Percentiles rank a stretch among this genome's conserved stretches.
phyloP scores from a whole-genome alignment of 108 stramenopile genomes.

The Cyclotella cryptica region DNA sequence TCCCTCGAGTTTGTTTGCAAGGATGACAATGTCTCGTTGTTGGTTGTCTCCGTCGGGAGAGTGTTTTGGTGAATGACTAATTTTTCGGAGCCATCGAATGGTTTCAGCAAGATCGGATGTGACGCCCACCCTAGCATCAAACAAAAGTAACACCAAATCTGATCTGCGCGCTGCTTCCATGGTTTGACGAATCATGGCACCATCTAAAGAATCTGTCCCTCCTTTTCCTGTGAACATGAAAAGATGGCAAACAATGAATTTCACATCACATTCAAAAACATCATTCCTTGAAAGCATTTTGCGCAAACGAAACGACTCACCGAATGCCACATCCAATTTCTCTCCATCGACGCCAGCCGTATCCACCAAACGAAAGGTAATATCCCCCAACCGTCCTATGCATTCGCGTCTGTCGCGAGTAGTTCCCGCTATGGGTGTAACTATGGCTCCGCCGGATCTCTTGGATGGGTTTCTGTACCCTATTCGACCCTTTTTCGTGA shows the following conservation, averaged over 20 bases:
- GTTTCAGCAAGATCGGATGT: constrained; percentile 76
- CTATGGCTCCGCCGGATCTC: constrained; percentile 80
- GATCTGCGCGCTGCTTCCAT: constrained; percentile 71
- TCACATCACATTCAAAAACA: not conserved
- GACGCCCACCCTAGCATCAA: constrained; percentile 81
- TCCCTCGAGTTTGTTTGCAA: constrained; percentile 90
- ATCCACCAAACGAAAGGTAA: constrained; percentile 82
- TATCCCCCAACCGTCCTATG: constrained; percentile 84
- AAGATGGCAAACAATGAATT: not conserved
- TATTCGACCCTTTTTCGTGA: constrained; percentile 38
- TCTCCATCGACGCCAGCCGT: constrained; percentile 94
- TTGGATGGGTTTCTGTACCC: constrained; percentile 55
- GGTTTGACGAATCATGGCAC: constrained; percentile 87
- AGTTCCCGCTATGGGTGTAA: constrained; percentile 82
- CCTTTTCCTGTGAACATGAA: constrained; percentile 15
- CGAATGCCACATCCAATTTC: constrained; percentile 65
- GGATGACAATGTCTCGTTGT: constrained; percentile 57
- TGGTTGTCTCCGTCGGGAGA: constrained; percentile 1
- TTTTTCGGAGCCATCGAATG: constrained; percentile 80
- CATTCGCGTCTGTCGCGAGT: constrained; percentile 90
- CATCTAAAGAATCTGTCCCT: constrained; percentile 45
- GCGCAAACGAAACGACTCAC: not conserved
- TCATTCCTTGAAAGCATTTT: not conserved
- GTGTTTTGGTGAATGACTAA: constrained; percentile 33
- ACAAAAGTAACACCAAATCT: constrained; percentile 82